Evolutionary conservation across 768 basidiomycete species (phyloP), one percentile per base, ranked within the genome.

Genomic region (Filobasidium wieringae): DNA sequence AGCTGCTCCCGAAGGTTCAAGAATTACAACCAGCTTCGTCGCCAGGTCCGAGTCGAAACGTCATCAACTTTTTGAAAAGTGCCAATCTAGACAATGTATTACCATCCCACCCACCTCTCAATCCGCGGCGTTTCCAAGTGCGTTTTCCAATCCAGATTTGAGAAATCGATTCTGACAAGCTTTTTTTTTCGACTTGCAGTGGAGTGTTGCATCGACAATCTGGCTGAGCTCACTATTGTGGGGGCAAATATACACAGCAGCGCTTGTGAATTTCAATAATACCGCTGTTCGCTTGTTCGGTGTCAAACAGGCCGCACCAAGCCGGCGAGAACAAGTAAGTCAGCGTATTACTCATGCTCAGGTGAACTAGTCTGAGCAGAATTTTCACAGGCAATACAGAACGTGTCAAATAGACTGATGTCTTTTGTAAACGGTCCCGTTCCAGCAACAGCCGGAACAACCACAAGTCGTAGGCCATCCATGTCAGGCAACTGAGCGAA

Each of bases 191-290:
- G 34, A 64, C 32, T 58, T 7, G n/a, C 57, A 92, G 88, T 95
- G 91, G 91, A 87, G 90, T 12, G 87, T 91, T 64, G 84, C 88
- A 1, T 91, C 89, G 2, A 78, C 86, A 59, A 80, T 91, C 17
- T 96, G 95, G 93, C 78, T 93, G 34, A 87, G 90, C 4, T 90
- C 88, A 0, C 76, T 96, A 53, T 84, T 92, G 22, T 99, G 93
- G 91, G 92, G 95, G 37, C 88, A 92, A 69, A 81, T 93, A 19
- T 99, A 92, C 69, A 86, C 95, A 22, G 84, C 86, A 47, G 86
- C 84, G 5, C 86, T 92, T 82, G 81, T 84, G 1, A 86, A 86
- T 1, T 96, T 92, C 90, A 88, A 87, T 64, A 81, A 83, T 19
- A 95, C 91, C 14, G 85, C 82, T 50, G 88, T 95, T 29, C 82